These are phyloP conservation scores for Ophiostoma montium DNA, from an alignment of 2,329 filamentous ascomycete species.

Conservation along the genomic window DNA sequence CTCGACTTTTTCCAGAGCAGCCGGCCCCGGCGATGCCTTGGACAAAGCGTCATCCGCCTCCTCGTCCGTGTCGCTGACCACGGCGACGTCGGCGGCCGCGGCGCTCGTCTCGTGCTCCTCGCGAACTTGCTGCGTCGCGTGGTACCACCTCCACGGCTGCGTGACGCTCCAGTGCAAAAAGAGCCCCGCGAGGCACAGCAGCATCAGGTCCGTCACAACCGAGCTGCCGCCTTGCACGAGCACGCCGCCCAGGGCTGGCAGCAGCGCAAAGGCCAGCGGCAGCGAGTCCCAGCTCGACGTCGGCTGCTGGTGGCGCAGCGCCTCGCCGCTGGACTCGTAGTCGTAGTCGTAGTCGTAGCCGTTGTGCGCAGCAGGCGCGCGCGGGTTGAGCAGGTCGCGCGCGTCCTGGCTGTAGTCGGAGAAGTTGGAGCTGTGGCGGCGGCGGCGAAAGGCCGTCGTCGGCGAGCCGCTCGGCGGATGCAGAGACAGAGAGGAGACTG, in stretches of 20 bases:
- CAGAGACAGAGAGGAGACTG: no score
- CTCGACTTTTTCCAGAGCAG: no score
- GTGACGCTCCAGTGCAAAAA: conserved; percentile 90
- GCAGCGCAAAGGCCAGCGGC: conserved; percentile 69
- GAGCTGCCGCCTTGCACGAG: conserved; percentile 74
- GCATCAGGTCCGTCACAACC: conserved; percentile 70
- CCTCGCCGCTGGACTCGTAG: conserved; percentile 16
- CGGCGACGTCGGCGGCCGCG: conserved; percentile 20
- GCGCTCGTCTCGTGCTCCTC: conserved; percentile 31
- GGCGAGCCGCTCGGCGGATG: no score
- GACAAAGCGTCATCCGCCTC: conserved; percentile 25
- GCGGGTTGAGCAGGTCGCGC: conserved; percentile 53
- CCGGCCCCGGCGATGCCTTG: no score
- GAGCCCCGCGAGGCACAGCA: conserved; percentile 65
- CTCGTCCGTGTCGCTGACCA: conserved; percentile 26
- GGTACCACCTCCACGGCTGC: conserved; percentile 77
- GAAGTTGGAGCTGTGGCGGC: conserved; percentile 48
- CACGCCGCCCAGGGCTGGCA: conserved; percentile 74
- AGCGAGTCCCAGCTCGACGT: conserved; percentile 61
- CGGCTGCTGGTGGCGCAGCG: conserved; percentile 28
- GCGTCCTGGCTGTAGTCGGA: conserved; percentile 60
- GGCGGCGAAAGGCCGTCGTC: conserved; percentile 13
- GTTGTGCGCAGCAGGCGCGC: conserved; percentile 15
- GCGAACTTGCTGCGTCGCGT: conserved; percentile 51
- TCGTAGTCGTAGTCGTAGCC: conserved; percentile 5